Base-by-base conservation (phyloP, 2,329 filamentous ascomycete species). In the Cercospora zeae-maydis region DNA sequence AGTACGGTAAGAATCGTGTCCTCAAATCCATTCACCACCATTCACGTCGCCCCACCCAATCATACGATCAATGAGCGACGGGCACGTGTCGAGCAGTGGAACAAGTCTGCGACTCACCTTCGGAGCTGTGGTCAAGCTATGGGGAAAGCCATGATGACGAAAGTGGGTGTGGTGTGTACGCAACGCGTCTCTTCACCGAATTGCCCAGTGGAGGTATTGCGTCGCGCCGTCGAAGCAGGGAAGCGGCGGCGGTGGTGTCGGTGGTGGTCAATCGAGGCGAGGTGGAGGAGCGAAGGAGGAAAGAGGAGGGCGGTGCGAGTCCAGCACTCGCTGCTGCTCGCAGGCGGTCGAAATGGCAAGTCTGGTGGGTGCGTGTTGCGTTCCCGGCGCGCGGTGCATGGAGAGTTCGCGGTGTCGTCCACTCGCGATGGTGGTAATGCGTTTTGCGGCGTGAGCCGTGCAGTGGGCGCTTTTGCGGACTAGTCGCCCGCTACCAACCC, bases 141-240 rank as follows among this genome's bases (percentile, higher is more conserved):
- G 49, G 55, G 60, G 49, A 58, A 42, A 62, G 60, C 64, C 66
- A 68, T 68, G 37, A 34, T 64, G 62, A 27, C 33, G 53, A 37
- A 10, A 59, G 60, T 59, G 34, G 36, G 54, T 59, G 64, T 66
- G 62, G 53, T 62, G 47, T 52, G 30, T 31, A 52, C 47, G 47
- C 47, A 14, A 52, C 19, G 47, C 47, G 47, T 52, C 47, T 14
- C 47, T 27, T 27, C 47, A 52, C 47, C 47, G 47, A 24, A 34
- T 59, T 60, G 57, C 21, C 3, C 11, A n/a, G 34, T 45, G 49
- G 7, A 49, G 14, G 13, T 33, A 21, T 30, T 14, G 33, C 52
- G 45, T 36, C 30, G 11, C 8, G 52, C 31, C 33, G 31, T 21
- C 52, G 52, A 14, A 30, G 19, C 19, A 24, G 52, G 52, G 52